Evolutionary conservation across 257 asterid genomes (phyloP), one percentile per base, ranked within the genome.

Genomic region (Rubia yunnanensis): DNA sequence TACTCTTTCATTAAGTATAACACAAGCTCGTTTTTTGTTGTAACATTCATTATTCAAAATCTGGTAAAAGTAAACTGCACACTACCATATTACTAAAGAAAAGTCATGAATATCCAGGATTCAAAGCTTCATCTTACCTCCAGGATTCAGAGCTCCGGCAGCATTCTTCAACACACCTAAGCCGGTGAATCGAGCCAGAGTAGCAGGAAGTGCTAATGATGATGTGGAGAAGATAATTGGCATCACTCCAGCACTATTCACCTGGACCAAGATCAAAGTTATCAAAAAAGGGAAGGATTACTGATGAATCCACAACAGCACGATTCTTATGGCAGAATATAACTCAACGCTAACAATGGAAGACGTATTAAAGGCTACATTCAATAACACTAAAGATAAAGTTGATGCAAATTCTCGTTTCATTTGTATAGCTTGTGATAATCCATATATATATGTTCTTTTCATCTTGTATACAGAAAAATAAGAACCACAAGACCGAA

Each of bases 171-270:
- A 88, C 69, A 86, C 77, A 60, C 73, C 80, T 28, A 89, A 69
- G 71, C 97, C 99, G 36, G 99, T 89, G 73, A 92, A 92, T 61
- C 99, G 97, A 44, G 97, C 99, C 63, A 92, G 80, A 61, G 97
- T 92, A 60, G 88, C 96, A 10, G 99, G 99, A 75, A 92, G 89
- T 70, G 99, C 94, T 82, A 92, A 65, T 28, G 99, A 89, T 50
- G 99, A 92, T 39, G 99, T 92, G 22, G 99, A 92, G 84, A 92
- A 92, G 78, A 92, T 92, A 78, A 92, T 92, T 63, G 99, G 99
- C 99, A 92, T 92, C 75, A 92, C 97, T 59, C 99, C 99, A 39
- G 99, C 77, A 73, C 97, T 89, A 82, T 92, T 92, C 66, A 92
- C 99, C 99, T 92, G 92, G 44, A 24, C 18, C 70, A 44, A 34